These are phyloP conservation scores for Dovyalis caffra DNA, from an alignment of 345 rosid genomes.

Conservation along the genomic window DNA sequence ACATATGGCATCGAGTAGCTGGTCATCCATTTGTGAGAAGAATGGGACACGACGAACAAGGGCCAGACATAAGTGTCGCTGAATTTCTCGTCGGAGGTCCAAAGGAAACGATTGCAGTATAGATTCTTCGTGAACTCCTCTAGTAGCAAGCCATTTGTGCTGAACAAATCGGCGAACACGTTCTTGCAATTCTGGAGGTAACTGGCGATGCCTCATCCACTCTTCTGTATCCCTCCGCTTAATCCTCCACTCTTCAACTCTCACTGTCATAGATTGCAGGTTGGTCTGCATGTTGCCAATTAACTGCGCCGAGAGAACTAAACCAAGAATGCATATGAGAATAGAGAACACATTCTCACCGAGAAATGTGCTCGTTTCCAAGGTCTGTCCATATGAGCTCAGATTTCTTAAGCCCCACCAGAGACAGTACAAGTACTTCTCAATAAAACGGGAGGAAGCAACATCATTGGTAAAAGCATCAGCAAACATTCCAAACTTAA, in stretches of 20 bases:
- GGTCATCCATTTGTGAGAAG: slow-evolving; percentile 85
- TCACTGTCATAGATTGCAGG: slow-evolving; percentile 78
- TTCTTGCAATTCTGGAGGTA: slow-evolving; percentile 71
- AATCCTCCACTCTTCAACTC: slow-evolving; percentile 88
- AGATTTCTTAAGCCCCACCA: slow-evolving; percentile 91
- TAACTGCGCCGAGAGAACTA: slow-evolving; percentile 78
- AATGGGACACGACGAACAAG: slow-evolving; percentile 93
- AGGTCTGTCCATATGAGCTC: slow-evolving; percentile 81
- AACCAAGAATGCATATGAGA: slow-evolving; percentile 62
- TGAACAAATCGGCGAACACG: slow-evolving; percentile 81
- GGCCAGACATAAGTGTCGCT: slow-evolving; percentile 77
- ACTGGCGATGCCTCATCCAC: slow-evolving; percentile 93
- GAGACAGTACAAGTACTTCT: slow-evolving; percentile 78
- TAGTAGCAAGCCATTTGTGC: slow-evolving; percentile 76
- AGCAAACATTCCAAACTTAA: slow-evolving; percentile 72
- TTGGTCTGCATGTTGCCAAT: slow-evolving; percentile 87
- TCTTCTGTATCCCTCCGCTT: slow-evolving; percentile 86
- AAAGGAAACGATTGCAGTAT: slow-evolving; percentile 65
- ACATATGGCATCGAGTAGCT: slow-evolving; percentile 79
- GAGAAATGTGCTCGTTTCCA: slow-evolving; percentile 51
- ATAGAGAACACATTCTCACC: slow-evolving; percentile 66
- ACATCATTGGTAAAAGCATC: slow-evolving; percentile 67
- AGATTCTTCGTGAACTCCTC: slow-evolving; percentile 83
- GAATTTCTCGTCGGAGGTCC: slow-evolving; percentile 76
- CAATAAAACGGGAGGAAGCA: slow-evolving; percentile 46